A percentile compares a stretch with the other conserved stretches of the same genome.
Conservation (phyloP, 1,139 yeast species). For the Geotrichum klebahnii region DNA sequence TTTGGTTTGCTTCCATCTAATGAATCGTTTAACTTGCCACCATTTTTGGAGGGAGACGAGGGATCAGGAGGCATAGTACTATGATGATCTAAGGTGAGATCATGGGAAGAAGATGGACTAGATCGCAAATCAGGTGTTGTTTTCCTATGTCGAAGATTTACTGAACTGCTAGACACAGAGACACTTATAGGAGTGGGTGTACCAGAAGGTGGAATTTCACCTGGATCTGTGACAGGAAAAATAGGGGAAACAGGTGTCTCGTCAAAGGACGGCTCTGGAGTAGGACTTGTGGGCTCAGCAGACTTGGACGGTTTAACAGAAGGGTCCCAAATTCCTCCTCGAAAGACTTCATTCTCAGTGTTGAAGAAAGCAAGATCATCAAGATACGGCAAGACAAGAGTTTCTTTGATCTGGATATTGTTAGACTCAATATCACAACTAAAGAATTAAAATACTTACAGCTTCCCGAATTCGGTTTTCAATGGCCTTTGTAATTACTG, state of each 20-base stretch:
- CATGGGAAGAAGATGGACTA: neutral
- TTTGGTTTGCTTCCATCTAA: neutral
- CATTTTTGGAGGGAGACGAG: no score
- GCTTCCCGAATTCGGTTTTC: constrained; percentile 77
- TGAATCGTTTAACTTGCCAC: constrained; percentile 1
- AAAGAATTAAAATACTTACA: constrained; percentile 7
- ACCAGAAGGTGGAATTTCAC: neutral
- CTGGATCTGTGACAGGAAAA: neutral
- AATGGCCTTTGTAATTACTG: constrained; percentile 72
- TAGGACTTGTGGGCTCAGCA: neutral
- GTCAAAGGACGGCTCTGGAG: neutral
- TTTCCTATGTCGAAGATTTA: constrained; percentile 16
- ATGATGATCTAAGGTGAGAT: neutral
- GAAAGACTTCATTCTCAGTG: constrained; percentile 61
- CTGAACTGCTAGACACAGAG: neutral
- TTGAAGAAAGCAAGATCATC: constrained; percentile 76
- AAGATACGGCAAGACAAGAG: constrained; percentile 80
- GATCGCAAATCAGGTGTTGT: constrained; percentile 15
- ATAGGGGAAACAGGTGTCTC: neutral
- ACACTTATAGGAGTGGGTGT: neutral
- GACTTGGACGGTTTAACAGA: constrained; percentile 4
- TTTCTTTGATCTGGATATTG: constrained; percentile 48
- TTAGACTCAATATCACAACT: constrained; percentile 3
- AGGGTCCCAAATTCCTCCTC: constrained; percentile 83
- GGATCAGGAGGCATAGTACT: no score